These are phyloP conservation scores for Cadophora malorum DNA, from an alignment of 2,329 filamentous ascomycete species.

Conservation along the genomic window DNA sequence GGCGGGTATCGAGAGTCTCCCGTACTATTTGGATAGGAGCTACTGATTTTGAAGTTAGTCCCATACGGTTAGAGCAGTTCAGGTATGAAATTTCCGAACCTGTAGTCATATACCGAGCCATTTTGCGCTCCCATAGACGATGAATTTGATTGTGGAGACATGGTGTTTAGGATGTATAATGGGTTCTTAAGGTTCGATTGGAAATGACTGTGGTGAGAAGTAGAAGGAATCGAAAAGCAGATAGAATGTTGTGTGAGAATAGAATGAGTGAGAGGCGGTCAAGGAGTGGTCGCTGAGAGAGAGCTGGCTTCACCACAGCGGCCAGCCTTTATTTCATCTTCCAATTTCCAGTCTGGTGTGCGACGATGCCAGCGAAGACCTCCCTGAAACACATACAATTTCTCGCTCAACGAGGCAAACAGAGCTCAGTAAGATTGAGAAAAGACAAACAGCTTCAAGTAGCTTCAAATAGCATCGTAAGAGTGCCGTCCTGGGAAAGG, in stretches of 20 bases:
- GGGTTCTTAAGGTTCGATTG: not conserved
- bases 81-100: not conserved
- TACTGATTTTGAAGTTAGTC: not conserved
- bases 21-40: not conserved
- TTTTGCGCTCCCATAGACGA: conserved; percentile 8
- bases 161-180: not conserved
- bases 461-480: not conserved
- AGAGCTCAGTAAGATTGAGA: conserved; percentile 11
- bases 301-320: not conserved
- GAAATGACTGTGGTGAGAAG: not conserved
- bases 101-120: conserved; percentile 3
- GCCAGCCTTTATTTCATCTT: not conserved
- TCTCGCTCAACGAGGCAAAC: not conserved
- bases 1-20: not conserved
- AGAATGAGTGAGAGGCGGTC: conserved; percentile 3
- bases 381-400: conserved; percentile 10
- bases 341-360: not conserved
- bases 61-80: too few species aligned
- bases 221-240: not conserved
- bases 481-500: not conserved
- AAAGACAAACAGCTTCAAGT: not conserved
- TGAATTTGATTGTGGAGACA: conserved; percentile 2
- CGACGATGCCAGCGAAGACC: conserved; percentile 8
- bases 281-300: not conserved
- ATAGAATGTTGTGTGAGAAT: not conserved